Evolutionary conservation across 75 land plant genomes (phyloP), one percentile per base, ranked within the genome.

Genomic region (Pinus albicaulis): DNA sequence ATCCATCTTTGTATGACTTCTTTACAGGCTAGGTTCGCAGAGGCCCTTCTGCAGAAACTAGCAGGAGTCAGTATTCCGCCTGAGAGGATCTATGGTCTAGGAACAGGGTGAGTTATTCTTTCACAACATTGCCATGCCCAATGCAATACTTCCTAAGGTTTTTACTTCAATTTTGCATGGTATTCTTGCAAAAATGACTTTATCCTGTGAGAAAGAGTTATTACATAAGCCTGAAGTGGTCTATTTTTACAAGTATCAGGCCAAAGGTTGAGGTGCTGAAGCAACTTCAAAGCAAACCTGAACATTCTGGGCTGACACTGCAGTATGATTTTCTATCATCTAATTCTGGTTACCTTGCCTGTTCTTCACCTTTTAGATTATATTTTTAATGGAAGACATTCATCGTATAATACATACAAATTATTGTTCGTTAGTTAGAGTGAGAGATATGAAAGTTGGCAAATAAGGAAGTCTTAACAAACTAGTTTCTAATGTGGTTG

Each of bases 201-300:
- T 59, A 19, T 17, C n/a, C 7, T 70, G 20, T 3, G 57, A 55
- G 53, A 72, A 24, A 12, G 23, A 44, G 41, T 26, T 28, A 72
- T 10, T 14, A 53, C 57, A 34, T 10, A 38, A 38, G 70, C 6
- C 11, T 38, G 2, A 19, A 56, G 24, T 65, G 17, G 17, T 3
- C 17, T 26, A 23, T 56, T 48, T 56, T 15, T 26, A 15, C 28
- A 56, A 26, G 65, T 59, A 73, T 31, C 82, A 98, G 98, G 58
- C 98, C 99, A 11, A 98, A 98, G 76, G 98, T 95, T 16, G 89
- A 92, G 78, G 98, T 95, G 61, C 76, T 95, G 71, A 91, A 95
- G 88, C 76, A 91, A 75, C 88, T 98, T 69, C 99, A 98, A 81
- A 80, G 72, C 73, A 86, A 69, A 59, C 86, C 88, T 36, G 92